Conservation (phyloP, 148 eudicot species). For the Cornus controversa region DNA sequence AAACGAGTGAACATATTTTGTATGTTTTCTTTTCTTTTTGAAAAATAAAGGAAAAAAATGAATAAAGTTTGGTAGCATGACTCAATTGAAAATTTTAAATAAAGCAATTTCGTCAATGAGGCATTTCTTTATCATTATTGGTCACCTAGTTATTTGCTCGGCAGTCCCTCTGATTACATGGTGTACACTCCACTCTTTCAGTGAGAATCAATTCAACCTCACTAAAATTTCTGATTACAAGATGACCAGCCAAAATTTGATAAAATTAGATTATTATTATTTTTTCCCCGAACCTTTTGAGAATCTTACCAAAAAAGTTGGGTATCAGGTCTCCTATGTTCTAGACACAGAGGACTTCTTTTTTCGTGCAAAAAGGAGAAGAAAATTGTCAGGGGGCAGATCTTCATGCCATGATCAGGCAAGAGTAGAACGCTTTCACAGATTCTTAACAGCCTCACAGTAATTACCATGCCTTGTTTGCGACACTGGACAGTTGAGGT, state of each 20-base stretch:
- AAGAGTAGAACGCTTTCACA: conserved; percentile 50
- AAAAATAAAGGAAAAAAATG: too few species aligned
- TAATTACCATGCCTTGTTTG: conserved; percentile 20
- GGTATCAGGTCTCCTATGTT: conserved; percentile 74
- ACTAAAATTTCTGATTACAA: too few species aligned
- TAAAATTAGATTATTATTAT: too few species aligned
- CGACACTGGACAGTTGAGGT: conserved; percentile 11
- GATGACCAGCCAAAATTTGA: too few species aligned
- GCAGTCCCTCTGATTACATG: background rate
- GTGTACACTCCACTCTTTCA: background rate
- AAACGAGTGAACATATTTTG: too few species aligned
- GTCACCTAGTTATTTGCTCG: too few species aligned
- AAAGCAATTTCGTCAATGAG: background rate
- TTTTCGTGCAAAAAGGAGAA: conserved; percentile 43
- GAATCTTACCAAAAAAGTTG: conserved; percentile 4
- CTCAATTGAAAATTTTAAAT: background rate
- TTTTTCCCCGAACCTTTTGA: background rate
- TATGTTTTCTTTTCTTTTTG: too few species aligned
- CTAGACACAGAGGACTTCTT: conserved; percentile 82
- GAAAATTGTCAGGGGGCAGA: conserved; percentile 22
- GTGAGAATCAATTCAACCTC: too few species aligned
- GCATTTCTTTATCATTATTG: too few species aligned
- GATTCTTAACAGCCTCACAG: conserved; percentile 33
- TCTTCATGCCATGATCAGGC: conserved; percentile 27
- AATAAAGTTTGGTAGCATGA: background rate